Evolutionary conservation across 2,329 filamentous ascomycete species (phyloP), one percentile per base, ranked within the genome.

Genomic region (Colletotrichum salicis): DNA sequence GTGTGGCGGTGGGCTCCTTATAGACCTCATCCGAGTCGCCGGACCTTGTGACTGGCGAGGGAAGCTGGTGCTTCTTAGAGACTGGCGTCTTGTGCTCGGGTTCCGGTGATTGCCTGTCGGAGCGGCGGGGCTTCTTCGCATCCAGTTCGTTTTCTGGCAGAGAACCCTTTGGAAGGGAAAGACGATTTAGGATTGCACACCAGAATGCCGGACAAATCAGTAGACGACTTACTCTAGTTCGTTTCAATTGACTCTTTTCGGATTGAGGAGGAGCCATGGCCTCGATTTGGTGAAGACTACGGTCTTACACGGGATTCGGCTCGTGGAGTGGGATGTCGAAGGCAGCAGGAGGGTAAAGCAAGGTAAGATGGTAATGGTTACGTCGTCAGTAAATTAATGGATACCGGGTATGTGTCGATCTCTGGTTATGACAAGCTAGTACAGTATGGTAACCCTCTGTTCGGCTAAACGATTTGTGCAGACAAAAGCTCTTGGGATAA

Each of bases 241-340:
- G 91, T 87, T 97, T 97, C 85, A 96, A 90, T 84, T 93, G 92
- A 85, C 92, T 95, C 86, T 94, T 94, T 83, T 96, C 93, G 75
- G 83, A 81, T 77, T 86, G 84, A 82, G 90, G 84, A 82, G 90
- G 86, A 82, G 89, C 84, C 89, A 91, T 91, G 75, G 73, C 70
- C 62, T 72, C 65, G 58, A 45, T 31, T 27, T 60, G 24, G 31
- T 22, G 48, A 37, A n/a, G 51, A 54, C n/a, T 60, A 41, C 33
- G 35, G 41, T 55, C 48, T 58, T 54, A 67, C 51, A 67, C 51
- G 33, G 12, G 48, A 48, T 57, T 60, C 54, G 22, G 29, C 54
- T 41, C 37, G 64, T 24, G 27, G 27, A 35, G 59, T 31, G n/a
- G 45, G 27, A 12, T 57, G 6, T 48, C 41, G 19, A 45, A 72